phyloP scores from a whole-genome alignment of 164 flowering plant species.

The Magnolia kwangsiensis region DNA sequence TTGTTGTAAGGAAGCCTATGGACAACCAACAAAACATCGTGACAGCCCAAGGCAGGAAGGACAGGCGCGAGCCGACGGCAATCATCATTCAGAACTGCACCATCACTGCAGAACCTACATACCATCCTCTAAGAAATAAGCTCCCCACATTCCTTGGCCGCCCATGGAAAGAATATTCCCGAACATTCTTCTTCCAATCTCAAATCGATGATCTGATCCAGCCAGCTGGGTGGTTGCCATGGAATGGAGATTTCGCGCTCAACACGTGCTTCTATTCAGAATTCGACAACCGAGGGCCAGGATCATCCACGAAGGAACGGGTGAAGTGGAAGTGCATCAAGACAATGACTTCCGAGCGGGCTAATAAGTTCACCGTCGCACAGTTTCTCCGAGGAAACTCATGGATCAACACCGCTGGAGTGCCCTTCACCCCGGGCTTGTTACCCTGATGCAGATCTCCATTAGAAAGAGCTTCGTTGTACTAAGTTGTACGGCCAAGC shows the following conservation, averaged over 20 bases:
- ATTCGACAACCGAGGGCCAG: slow-evolving; percentile 52
- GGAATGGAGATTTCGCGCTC: slow-evolving; percentile 36
- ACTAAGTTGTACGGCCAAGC: no score
- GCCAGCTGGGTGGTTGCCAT: slow-evolving; percentile 52
- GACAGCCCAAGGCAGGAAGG: slow-evolving; percentile 56
- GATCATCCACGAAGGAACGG: slow-evolving; percentile 27
- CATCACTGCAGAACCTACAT: slow-evolving; percentile 31
- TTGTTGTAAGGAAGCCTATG: slow-evolving; percentile 50
- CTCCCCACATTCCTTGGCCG: slow-evolving; percentile 47
- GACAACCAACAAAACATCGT: slow-evolving; percentile 42
- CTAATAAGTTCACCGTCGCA: slow-evolving; percentile 27
- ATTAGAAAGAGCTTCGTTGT: no score
- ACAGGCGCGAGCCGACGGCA: slow-evolving; percentile 27
- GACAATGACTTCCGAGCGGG: slow-evolving; percentile 17
- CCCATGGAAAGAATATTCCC: slow-evolving; percentile 57
- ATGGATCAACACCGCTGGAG: slow-evolving; percentile 50
- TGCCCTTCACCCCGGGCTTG: slow-evolving; percentile 44
- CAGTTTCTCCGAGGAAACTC: slow-evolving; percentile 31
- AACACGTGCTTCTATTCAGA: slow-evolving; percentile 43
- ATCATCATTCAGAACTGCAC: slow-evolving; percentile 51
- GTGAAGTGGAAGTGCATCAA: slow-evolving; percentile 53
- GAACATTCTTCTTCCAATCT: slow-evolving; percentile 45
- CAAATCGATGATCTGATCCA: slow-evolving; percentile 40
- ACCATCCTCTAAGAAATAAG: slow-evolving; percentile 18
- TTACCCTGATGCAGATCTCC: neutral